A percentile compares a stretch with the other conserved stretches of the same genome.
phyloP scores from a whole-genome alignment of 805 yeast genomes.

The Hanseniaspora lachancei region DNA sequence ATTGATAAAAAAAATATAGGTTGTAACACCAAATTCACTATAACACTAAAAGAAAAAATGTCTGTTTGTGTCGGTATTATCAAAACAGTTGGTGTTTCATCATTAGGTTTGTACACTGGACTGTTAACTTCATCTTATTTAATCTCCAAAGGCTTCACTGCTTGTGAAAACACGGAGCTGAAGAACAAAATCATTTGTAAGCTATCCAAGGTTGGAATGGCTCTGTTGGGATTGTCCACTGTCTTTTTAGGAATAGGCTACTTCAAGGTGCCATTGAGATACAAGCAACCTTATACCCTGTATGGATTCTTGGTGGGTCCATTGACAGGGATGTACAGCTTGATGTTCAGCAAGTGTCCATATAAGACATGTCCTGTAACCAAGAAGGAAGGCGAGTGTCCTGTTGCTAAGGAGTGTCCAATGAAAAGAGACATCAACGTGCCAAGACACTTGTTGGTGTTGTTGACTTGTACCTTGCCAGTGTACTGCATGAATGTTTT shows the following conservation, averaged over 20 bases:
- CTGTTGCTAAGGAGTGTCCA: slow-evolving; percentile 7
- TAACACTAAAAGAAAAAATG: slow-evolving; percentile 24
- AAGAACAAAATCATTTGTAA: slow-evolving; percentile 15
- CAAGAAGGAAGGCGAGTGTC: slow-evolving; percentile 12
- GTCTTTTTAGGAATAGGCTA: slow-evolving; percentile 44
- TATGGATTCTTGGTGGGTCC: slow-evolving; percentile 35
- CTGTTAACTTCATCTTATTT: slow-evolving; percentile 28
- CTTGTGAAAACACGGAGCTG: slow-evolving; percentile 7
- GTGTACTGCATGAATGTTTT: slow-evolving; percentile 24
- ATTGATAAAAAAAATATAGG: too few species aligned
- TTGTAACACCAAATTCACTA: background rate
- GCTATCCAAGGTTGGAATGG: slow-evolving; percentile 22
- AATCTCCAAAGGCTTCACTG: slow-evolving; percentile 23
- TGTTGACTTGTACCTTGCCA: slow-evolving; percentile 15
- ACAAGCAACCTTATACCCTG: slow-evolving; percentile 60
- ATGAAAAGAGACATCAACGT: background rate
- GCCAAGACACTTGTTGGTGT: slow-evolving; percentile 15
- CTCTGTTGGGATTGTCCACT: slow-evolving; percentile 38
- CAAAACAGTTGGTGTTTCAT: slow-evolving; percentile 51
- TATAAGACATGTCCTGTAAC: slow-evolving; percentile 9
- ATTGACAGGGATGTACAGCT: slow-evolving; percentile 2
- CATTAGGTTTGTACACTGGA: slow-evolving; percentile 54
- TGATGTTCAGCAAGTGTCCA: slow-evolving; percentile 1
- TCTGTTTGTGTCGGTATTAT: slow-evolving; percentile 44
- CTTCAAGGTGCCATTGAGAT: slow-evolving; percentile 39